Base-by-base conservation (phyloP, 345 rosid species). In the Rhodamnia argentea region DNA sequence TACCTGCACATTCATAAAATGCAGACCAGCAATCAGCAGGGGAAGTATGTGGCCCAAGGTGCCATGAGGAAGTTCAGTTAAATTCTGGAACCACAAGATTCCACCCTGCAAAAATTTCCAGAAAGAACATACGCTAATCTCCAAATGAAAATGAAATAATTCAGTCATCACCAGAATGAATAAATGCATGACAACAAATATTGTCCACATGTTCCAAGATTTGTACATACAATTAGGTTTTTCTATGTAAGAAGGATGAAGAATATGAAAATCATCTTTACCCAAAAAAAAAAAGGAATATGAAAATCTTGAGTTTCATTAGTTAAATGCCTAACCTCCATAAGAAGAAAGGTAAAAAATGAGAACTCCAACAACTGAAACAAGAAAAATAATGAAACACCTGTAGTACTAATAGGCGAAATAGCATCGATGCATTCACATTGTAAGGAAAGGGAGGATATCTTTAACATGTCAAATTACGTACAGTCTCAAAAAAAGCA, bases 61-160 rank as follows among this genome's bases (percentile, higher is more conserved):
- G 86, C 96, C 95, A 57, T 92, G 93, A 62, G 99, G 93, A 70
- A 85, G 87, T 89, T 95, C 98, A 83, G 98, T 93, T 94, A 97
- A 92, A 92, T 97, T 91, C 87, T 94, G 94, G 89, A 97, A 97
- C 99, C 99, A 97, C 53, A 96, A 92, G 86, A 94, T 86, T 85
- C 99, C 99, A 52, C 99, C 99, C 99, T 97, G 94, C 89, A 94
- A 86, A 87, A 24, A 86, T 76, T 83, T 76, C 60, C 64, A 74
- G 52, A 82, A 27, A 53, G 53, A 82, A 82, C 82, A 27, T 83
- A 16, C 6, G 1, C 20, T 29, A 29, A 27, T n/a, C 58, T 29
- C n/a, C 58, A n/a, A 18, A 83, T 83, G 0, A 83, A 52, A 83
- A 37, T 11, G 26, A n/a, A 20, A 52, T 11, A 53, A 83, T 70